Evolutionary conservation across 441 rosid genomes (phyloP).

Genomic region (Euphorbia celastroides): DNA sequence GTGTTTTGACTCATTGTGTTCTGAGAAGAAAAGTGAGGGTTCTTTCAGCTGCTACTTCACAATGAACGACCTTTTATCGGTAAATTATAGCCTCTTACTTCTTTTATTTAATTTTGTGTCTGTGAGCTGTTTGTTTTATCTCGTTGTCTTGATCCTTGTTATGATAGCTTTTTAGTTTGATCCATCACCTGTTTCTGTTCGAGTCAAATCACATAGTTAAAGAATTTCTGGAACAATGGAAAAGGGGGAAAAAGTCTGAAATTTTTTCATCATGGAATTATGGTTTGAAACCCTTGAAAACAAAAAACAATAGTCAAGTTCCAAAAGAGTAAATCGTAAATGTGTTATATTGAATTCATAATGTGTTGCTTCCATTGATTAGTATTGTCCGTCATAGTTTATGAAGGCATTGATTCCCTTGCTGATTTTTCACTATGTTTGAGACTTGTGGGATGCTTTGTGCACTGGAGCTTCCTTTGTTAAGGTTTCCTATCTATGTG

Average conservation of each 20-base stretch:
- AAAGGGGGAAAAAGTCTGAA: constrained; percentile 3
- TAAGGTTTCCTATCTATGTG: neutral
- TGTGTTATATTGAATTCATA: neutral
- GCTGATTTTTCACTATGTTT: neutral
- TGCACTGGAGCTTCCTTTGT: no score
- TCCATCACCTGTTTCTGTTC: constrained; percentile 2
- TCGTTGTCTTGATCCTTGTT: constrained; percentile 18
- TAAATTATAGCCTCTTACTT: constrained; percentile 18
- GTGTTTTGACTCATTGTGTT: neutral
- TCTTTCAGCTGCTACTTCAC: constrained; percentile 25
- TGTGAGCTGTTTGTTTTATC: constrained; percentile 2
- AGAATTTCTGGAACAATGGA: constrained; percentile 14
- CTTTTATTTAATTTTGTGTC: constrained; percentile 10
- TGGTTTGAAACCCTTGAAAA: neutral
- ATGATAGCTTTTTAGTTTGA: constrained; percentile 1
- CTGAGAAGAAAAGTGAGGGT: constrained; percentile 2
- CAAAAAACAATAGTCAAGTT: neutral
- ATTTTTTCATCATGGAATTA: neutral
- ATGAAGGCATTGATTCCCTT: neutral
- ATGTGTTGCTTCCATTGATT: constrained; percentile 2
- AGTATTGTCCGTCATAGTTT: neutral
- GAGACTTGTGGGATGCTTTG: neutral
- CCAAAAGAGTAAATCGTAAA: neutral
- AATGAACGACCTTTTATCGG: constrained; percentile 90
- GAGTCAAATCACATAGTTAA: neutral